These are phyloP conservation scores for Zostera marina DNA, from an alignment of 116 monocot genomes.

Conservation along the genomic window DNA sequence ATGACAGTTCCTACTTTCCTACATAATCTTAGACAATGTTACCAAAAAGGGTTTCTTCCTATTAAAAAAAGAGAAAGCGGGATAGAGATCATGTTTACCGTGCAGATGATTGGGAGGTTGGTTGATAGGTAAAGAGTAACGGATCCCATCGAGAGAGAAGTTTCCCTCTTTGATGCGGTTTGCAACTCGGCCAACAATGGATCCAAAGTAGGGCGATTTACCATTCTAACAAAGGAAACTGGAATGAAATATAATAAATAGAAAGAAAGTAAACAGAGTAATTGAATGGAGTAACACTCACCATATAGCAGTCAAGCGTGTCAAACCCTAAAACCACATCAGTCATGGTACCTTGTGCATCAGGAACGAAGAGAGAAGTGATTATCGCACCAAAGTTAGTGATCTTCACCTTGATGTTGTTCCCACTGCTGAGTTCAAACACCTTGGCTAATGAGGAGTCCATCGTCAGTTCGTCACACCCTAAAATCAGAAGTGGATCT, in stretches of 20 bases:
- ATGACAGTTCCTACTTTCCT: no score
- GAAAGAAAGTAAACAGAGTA: background rate
- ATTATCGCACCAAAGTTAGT: slow-evolving; percentile 72
- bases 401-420: slow-evolving; percentile 30
- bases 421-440: slow-evolving; percentile 48
- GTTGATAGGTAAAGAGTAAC: slow-evolving; percentile 42
- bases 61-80: background rate
- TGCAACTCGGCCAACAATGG: slow-evolving; percentile 53
- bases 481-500: no score
- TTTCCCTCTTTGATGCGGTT: slow-evolving; percentile 48
- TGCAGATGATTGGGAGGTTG: slow-evolving; percentile 52
- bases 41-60: background rate
- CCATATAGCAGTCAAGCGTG: slow-evolving; percentile 41
- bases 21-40: no score
- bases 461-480: no score
- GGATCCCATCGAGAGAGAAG: slow-evolving; percentile 36
- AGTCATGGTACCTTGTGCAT: slow-evolving; percentile 36
- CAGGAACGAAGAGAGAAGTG: slow-evolving; percentile 60
- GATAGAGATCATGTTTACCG: slow-evolving; percentile 14
- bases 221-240: slow-evolving; percentile 20
- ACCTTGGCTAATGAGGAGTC: background rate
- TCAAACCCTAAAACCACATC: slow-evolving; percentile 89
- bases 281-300: slow-evolving; percentile 14
- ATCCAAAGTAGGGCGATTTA: slow-evolving; percentile 32
- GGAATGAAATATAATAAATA: background rate